These are phyloP conservation scores for Saccharomyces jurei DNA, from an alignment of 805 yeast species.

Conservation along the genomic window DNA sequence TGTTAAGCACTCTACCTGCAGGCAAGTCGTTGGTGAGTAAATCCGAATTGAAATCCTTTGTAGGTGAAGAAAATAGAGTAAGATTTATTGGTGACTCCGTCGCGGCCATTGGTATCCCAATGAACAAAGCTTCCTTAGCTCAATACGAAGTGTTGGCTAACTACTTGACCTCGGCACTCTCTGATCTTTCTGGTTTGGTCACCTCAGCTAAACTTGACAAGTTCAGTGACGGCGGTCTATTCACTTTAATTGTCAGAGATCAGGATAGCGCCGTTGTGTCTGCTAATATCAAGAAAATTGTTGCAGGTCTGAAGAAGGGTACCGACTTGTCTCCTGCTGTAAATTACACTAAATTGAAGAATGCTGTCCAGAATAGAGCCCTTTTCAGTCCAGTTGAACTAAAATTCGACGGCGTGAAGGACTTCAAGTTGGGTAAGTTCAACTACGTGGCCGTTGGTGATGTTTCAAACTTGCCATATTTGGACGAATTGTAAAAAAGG, in stretches of 20 bases:
- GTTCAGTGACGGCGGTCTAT: constrained; percentile 75
- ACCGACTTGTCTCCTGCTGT: constrained; percentile 52
- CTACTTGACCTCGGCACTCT: constrained; percentile 54
- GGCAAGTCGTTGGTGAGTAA: constrained; percentile 43
- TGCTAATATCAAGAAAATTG: constrained; percentile 52
- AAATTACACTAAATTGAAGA: constrained; percentile 40
- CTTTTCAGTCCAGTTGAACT: constrained; percentile 31
- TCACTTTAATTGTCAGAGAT: constrained; percentile 61
- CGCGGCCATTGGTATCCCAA: constrained; percentile 78
- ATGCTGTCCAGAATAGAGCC: constrained; percentile 36
- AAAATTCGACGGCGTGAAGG: constrained; percentile 34
- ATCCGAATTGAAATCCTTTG: constrained; percentile 37
- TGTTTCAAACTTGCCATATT: constrained; percentile 75
- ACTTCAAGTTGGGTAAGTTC: constrained; percentile 50
- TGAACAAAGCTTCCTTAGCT: constrained; percentile 52
- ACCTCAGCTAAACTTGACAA: constrained; percentile 46
- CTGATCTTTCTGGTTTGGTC: constrained; percentile 44
- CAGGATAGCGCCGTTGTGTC: constrained; percentile 50
- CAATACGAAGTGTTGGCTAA: constrained; percentile 64
- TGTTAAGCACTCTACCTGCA: constrained; percentile 48
- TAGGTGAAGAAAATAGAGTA: constrained; percentile 66
- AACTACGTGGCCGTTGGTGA: constrained; percentile 89
- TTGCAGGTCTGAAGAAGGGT: constrained; percentile 45
- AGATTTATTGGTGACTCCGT: constrained; percentile 57
- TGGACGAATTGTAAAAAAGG: constrained; percentile 65